A percentile compares a stretch with the other conserved stretches of the same genome.
phyloP scores from a whole-genome alignment of 2,329 filamentous ascomycete genomes.

The Arthrobotrys entomopaga region DNA sequence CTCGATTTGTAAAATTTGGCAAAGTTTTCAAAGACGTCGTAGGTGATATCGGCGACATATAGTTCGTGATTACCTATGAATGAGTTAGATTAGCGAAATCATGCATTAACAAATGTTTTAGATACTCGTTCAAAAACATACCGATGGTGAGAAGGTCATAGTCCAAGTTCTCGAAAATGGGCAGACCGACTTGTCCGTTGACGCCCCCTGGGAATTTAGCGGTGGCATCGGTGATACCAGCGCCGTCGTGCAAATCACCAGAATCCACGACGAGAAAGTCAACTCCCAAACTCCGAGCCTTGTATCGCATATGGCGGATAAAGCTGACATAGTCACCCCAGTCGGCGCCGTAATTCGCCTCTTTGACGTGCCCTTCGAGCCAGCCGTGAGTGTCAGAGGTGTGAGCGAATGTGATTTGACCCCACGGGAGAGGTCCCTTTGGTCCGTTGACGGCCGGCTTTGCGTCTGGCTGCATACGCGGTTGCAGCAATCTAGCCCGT shows the following conservation, averaged over 20 bases:
- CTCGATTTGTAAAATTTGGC: slow-evolving; percentile 66
- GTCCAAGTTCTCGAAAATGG: slow-evolving; percentile 65
- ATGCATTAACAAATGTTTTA: slow-evolving; percentile 9
- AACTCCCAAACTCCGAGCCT: slow-evolving; percentile 78
- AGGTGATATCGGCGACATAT: slow-evolving; percentile 71
- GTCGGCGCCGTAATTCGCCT: slow-evolving; percentile 93
- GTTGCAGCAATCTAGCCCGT: slow-evolving; percentile 42
- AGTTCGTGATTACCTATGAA: slow-evolving; percentile 71
- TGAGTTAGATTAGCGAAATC: not conserved
- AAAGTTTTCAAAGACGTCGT: slow-evolving; percentile 71
- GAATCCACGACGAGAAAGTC: slow-evolving; percentile 96
- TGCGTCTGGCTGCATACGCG: slow-evolving; percentile 54
- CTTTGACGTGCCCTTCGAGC: slow-evolving; percentile 91
- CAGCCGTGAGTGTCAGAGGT: slow-evolving; percentile 68
- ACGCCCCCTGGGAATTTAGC: slow-evolving; percentile 45
- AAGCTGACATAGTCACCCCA: slow-evolving; percentile 99
- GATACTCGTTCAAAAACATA: slow-evolving; percentile 26
- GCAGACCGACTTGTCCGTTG: slow-evolving; percentile 62
- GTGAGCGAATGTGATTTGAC: slow-evolving; percentile 49
- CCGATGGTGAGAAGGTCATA: slow-evolving; percentile 68
- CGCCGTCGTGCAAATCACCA: slow-evolving; percentile 73
- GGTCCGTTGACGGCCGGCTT: slow-evolving; percentile 33
- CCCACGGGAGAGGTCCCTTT: slow-evolving; percentile 51
- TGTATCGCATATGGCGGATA: slow-evolving; percentile 79
- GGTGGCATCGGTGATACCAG: slow-evolving; percentile 72